Evolutionary conservation across 331 rosid species (phyloP).

Genomic region (Acacia pycnantha): DNA sequence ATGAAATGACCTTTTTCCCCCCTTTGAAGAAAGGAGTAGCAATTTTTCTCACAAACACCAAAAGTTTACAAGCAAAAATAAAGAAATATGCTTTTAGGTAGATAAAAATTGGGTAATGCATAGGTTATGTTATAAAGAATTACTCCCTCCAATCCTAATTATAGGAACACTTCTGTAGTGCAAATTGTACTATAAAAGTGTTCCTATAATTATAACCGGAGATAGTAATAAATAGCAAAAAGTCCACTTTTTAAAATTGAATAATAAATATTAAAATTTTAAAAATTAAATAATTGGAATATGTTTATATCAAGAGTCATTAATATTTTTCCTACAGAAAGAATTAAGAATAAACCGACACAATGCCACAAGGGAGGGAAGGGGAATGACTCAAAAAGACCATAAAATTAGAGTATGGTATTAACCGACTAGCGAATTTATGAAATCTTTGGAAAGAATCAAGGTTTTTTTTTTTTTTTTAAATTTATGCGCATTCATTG

Average conservation of each 20-base stretch:
- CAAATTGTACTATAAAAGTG: too few species aligned
- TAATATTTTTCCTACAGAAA: neutral
- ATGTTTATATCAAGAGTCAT: neutral
- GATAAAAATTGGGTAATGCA: too few species aligned
- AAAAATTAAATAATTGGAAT: neutral
- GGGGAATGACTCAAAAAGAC: neutral
- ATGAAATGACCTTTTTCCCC: neutral
- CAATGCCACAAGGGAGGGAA: neutral
- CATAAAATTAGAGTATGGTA: neutral
- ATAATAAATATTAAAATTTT: neutral
- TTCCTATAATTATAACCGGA: too few species aligned
- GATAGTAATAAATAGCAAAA: too few species aligned
- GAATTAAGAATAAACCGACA: neutral
- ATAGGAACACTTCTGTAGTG: too few species aligned
- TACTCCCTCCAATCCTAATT: too few species aligned
- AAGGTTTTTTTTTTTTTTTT: too few species aligned
- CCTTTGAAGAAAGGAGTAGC: neutral
- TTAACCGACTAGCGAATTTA: too few species aligned
- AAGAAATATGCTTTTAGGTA: neutral
- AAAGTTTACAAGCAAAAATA: neutral
- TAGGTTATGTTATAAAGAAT: too few species aligned
- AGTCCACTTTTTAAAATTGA: neutral
- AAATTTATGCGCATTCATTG: too few species aligned
- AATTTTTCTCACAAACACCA: neutral
- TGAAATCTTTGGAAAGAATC: too few species aligned